Conservation (phyloP, 768 basidiomycete species). For the Psilocybe cyanescens region DNA sequence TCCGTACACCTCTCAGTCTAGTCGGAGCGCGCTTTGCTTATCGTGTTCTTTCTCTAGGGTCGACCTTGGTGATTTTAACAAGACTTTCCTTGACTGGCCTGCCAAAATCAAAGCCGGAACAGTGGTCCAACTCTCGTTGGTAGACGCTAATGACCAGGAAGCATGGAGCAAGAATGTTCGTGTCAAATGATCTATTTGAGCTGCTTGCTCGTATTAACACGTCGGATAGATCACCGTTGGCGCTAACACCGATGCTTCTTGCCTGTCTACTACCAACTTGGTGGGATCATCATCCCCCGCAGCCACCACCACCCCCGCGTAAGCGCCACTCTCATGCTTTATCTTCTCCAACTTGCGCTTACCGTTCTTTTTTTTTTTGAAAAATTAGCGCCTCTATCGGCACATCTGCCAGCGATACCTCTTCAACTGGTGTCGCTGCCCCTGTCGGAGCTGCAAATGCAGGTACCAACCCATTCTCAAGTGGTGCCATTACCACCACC, state of each 20-base stretch:
- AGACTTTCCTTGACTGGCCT: conserved; percentile 47
- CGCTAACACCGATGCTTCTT: conserved; percentile 40
- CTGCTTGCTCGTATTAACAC: conserved; percentile 5
- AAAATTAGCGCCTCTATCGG: conserved; percentile 1
- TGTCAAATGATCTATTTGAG: conserved; percentile 20
- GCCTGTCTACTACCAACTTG: conserved; percentile 28
- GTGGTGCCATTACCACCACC: conserved; percentile 36
- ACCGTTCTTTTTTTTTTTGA: neutral
- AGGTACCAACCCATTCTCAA: conserved; percentile 37
- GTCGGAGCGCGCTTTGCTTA: neutral
- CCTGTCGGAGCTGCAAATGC: conserved; percentile 52
- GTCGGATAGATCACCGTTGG: conserved; percentile 41
- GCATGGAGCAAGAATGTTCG: conserved; percentile 70
- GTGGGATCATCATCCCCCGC: neutral
- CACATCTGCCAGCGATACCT: conserved; percentile 3
- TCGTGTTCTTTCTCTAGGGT: conserved; percentile 37
- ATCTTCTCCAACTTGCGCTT: neutral
- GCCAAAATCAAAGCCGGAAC: conserved; percentile 50
- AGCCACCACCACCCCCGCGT: conserved; percentile 16
- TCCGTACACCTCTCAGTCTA: conserved; percentile 36
- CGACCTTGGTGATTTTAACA: conserved; percentile 61
- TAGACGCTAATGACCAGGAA: conserved; percentile 57
- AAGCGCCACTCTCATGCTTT: conserved; percentile 1
- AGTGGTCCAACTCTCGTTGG: conserved; percentile 52
- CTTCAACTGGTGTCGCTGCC: neutral